Conservation (phyloP, 2,329 filamentous ascomycete species). For the Fusarium solani-melongenae region DNA sequence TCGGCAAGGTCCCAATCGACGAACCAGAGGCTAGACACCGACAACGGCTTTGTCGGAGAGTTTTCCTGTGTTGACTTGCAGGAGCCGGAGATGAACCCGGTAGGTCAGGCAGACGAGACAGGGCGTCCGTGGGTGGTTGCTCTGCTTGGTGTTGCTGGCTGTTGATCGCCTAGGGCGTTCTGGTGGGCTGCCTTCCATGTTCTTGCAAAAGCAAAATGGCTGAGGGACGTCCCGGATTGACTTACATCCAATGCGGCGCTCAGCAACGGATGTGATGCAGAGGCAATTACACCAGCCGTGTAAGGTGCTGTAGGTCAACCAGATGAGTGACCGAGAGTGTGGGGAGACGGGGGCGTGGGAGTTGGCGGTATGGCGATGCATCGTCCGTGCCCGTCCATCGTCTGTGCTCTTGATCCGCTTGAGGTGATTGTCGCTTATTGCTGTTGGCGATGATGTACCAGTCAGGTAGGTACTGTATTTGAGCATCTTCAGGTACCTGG, state of each 20-base stretch:
- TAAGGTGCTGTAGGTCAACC: slow-evolving; percentile 7
- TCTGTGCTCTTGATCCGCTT: slow-evolving; percentile 23
- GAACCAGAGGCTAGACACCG: not conserved
- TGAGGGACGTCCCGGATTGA: not conserved
- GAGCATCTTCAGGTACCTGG: slow-evolving; percentile 2
- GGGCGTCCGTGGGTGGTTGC: slow-evolving; percentile 14
- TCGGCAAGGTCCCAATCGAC: slow-evolving; percentile 9
- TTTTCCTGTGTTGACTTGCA: slow-evolving; percentile 16
- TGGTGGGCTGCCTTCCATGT: not conserved
- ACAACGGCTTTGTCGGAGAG: slow-evolving; percentile 12
- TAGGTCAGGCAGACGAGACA: slow-evolving; percentile 19
- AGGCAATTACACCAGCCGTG: slow-evolving; percentile 12
- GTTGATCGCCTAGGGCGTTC: slow-evolving; percentile 1
- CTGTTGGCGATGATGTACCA: not conserved
- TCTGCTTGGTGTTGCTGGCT: slow-evolving; percentile 12
- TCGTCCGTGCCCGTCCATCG: not conserved
- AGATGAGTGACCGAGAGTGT: slow-evolving; percentile 23
- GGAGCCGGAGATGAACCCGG: slow-evolving; percentile 23
- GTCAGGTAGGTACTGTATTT: not conserved
- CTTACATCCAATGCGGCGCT: not conserved
- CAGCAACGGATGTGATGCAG: slow-evolving; percentile 5
- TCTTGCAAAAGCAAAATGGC: not conserved
- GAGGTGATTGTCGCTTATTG: not conserved
- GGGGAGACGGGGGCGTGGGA: slow-evolving; percentile 27
- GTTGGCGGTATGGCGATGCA: slow-evolving; percentile 17